phyloP scores from a whole-genome alignment of 2,329 filamentous ascomycete species.

The Fusarium torreyae region DNA sequence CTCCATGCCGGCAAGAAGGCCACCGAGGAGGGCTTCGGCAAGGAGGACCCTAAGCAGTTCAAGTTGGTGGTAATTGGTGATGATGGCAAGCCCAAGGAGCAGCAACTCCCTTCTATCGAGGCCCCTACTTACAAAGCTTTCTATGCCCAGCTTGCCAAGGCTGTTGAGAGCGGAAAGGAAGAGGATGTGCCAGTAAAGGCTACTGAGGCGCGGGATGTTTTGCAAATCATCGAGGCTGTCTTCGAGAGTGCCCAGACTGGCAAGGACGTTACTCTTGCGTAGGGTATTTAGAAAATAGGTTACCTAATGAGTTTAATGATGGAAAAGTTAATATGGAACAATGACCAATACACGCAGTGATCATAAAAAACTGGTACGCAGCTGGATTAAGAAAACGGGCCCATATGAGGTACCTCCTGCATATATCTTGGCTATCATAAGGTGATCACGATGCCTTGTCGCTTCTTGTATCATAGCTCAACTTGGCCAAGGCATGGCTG shows the following conservation, averaged over 20 bases:
- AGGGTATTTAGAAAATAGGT: neutral
- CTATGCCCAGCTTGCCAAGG: slow-evolving; percentile 69
- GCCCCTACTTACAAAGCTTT: slow-evolving; percentile 79
- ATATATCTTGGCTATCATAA: no score
- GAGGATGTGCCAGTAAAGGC: slow-evolving; percentile 68
- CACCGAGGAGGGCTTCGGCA: slow-evolving; percentile 74
- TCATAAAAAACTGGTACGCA: no score
- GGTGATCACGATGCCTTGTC: neutral
- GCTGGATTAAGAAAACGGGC: no score
- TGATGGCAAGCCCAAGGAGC: slow-evolving; percentile 66
- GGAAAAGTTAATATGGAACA: neutral
- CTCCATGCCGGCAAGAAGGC: slow-evolving; percentile 75
- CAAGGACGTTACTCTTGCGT: slow-evolving; percentile 59
- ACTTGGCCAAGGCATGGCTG: slow-evolving; percentile 87
- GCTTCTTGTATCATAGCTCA: slow-evolving; percentile 72
- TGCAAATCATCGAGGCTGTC: slow-evolving; percentile 68
- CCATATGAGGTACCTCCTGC: no score
- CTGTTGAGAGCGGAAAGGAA: slow-evolving; percentile 63
- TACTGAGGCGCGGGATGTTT: slow-evolving; percentile 66
- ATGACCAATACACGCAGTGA: no score
- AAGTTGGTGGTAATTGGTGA: slow-evolving; percentile 69
- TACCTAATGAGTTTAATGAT: slow-evolving; percentile 38
- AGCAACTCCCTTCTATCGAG: slow-evolving; percentile 70
- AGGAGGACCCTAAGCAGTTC: slow-evolving; percentile 73
- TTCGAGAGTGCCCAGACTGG: slow-evolving; percentile 65